Evolutionary conservation across 495 filamentous ascomycete genomes (phyloP).

Genomic region (Penicillium odoratum): DNA sequence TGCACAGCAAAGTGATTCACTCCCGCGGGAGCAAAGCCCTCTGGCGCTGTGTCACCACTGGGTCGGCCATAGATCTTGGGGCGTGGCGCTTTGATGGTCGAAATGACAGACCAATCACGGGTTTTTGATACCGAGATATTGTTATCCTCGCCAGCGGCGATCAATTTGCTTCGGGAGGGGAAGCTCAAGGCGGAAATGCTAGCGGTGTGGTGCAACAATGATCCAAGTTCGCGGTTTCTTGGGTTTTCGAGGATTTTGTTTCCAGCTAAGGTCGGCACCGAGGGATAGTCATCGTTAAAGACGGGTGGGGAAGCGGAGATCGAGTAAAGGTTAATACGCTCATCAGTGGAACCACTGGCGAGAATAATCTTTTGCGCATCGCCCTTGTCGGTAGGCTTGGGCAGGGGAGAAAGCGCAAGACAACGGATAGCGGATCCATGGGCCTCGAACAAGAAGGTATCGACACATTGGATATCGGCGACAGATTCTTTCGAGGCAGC

Average conservation of each 20-base stretch:
- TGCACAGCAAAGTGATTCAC: conserved; percentile 96
- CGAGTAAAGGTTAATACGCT: conserved; percentile 91
- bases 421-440: conserved; percentile 89
- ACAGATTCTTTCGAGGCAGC: conserved; percentile 26
- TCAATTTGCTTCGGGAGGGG: conserved; percentile 82
- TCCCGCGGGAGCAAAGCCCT: conserved; percentile 82
- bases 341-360: conserved; percentile 87
- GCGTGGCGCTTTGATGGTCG: conserved; percentile 85
- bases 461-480: conserved; percentile 65
- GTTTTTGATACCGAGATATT: conserved; percentile 82
- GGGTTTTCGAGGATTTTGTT: conserved; percentile 76
- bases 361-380: conserved; percentile 74
- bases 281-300: conserved; percentile 44
- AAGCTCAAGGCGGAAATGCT: conserved; percentile 78
- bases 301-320: conserved; percentile 68
- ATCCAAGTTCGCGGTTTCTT: conserved; percentile 83
- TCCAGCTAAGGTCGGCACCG: conserved; percentile 60
- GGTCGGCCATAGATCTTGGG: conserved; percentile 82
- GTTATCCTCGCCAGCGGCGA: conserved; percentile 82
- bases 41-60: conserved; percentile 82
- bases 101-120: conserved; percentile 86
- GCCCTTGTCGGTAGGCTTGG: conserved; percentile 50
- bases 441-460: conserved; percentile 94
- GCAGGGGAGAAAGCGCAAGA: conserved; percentile 80
- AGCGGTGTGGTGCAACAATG: conserved; percentile 79